Evolutionary conservation across 83 land plant genomes (phyloP), one percentile per base, ranked within the genome.

Genomic region (Picea abies): DNA sequence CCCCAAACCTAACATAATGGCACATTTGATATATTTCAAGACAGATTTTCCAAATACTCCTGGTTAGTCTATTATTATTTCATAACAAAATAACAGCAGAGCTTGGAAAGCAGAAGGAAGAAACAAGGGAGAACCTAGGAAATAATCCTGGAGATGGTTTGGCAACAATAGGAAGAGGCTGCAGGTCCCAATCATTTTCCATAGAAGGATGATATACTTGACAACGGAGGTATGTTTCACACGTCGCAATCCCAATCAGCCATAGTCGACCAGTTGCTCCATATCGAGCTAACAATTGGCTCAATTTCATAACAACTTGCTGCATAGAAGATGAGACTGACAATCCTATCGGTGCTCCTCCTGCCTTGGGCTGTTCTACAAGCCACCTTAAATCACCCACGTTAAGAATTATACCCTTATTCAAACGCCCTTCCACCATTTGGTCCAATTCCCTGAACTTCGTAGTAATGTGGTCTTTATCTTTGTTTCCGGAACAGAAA

Each of bases 351-450:
- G 82, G 4, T 5, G 80, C 58, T 20, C 82, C 81, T 20, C 61
- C 72, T 9, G 52, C 81, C 79, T 78, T 11, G 1, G 88, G 90
- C 81, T 84, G 90, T 67, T 94, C 92, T 16, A 91, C 94, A 29
- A 96, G 86, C 98, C 98, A 96, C 73, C 89, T 94, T 84, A 96
- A 76, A 84, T 96, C 95, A 2, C 98, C 98, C 76, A 96, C 84
- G 84, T 94, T 84, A 5, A 96, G 69, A 76, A 96, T 75, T 49
- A 92, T 89, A 10, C 95, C 92, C 2, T 85, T 87, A 15, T 82
- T 81, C 71, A 94, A 75, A 56, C 63, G 72, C 23, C 81, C 75
- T 60, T 92, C 96, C 41, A 96, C 85, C 52, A 81, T 49, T 25
- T 12, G 75, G 5, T 88, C 88, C 82, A 96, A 65, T 68, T 94